phyloP scores from a whole-genome alignment of 116 monocot species.

The Zostera marina region DNA sequence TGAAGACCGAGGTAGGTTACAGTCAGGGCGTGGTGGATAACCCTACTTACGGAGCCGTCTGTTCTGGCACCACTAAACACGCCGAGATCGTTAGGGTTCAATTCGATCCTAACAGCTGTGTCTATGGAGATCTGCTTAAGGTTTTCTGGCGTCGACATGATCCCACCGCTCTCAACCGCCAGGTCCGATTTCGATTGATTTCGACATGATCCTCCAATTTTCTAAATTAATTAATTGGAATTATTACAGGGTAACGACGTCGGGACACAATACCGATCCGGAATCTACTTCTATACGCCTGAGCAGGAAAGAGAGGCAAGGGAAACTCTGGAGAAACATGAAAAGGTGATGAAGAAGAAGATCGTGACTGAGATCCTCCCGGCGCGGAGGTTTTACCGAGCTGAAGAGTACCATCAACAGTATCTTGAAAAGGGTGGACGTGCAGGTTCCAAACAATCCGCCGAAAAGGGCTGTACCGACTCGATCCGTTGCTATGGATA shows the following conservation, averaged over 20 bases:
- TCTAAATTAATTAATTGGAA: background rate
- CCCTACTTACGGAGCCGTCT: constrained; percentile 11
- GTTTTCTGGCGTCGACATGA: constrained; percentile 17
- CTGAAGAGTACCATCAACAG: constrained; percentile 75
- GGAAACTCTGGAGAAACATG: constrained; percentile 33
- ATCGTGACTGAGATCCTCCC: constrained; percentile 67
- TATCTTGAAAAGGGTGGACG: constrained; percentile 57
- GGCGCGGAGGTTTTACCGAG: constrained; percentile 50
- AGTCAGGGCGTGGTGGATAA: constrained; percentile 11
- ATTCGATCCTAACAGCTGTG: constrained; percentile 13
- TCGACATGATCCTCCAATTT: background rate
- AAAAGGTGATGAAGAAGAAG: constrained; percentile 13
- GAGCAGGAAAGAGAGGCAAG: constrained; percentile 42
- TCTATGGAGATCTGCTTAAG: constrained; percentile 6
- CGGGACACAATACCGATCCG: constrained; percentile 60
- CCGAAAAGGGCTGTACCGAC: constrained; percentile 14
- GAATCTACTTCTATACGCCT: constrained; percentile 57
- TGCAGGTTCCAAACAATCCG: constrained; percentile 9
- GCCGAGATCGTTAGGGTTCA: constrained; percentile 15
- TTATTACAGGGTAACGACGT: constrained; percentile 41
- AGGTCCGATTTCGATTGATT: background rate
- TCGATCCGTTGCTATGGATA: constrained; percentile 20
- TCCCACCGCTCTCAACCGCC: constrained; percentile 17
- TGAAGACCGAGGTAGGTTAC: constrained; percentile 23
- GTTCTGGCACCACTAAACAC: constrained; percentile 12